Conservation (phyloP, 1,139 yeast genomes). For the Tardiomyces blankii region DNA sequence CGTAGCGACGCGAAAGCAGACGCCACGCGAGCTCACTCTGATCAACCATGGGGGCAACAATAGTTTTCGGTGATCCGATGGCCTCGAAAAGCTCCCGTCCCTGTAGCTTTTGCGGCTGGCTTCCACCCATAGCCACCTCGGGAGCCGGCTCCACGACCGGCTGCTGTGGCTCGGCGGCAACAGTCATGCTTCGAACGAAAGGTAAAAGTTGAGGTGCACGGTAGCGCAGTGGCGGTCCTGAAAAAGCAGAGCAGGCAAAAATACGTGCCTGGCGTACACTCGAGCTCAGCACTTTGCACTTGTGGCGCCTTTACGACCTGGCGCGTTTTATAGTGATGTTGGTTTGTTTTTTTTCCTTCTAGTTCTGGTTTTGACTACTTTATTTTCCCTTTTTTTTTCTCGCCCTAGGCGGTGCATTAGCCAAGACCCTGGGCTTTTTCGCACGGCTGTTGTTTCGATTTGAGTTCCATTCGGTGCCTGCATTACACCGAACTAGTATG, state of each 20-base stretch:
- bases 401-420: no score
- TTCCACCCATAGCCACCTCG: not conserved
- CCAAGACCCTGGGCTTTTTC: no score
- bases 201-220: not conserved
- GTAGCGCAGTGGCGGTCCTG: not conserved
- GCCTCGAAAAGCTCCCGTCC: slow-evolving; percentile 66
- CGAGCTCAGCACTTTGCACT: not conserved
- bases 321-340: no score
- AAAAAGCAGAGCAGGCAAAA: no score
- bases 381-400: no score
- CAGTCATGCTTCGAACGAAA: not conserved
- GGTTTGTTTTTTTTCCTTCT: no score
- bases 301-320: not conserved
- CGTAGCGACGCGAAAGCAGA: slow-evolving; percentile 70
- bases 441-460: no score
- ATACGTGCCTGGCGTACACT: not conserved
- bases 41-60: slow-evolving; percentile 98
- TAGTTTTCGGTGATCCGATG: slow-evolving; percentile 66
- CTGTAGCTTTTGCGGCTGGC: slow-evolving; percentile 21
- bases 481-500: no score
- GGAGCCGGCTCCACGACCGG: not conserved
- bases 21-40: slow-evolving; percentile 97
- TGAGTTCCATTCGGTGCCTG: no score
- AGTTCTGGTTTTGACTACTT: no score
- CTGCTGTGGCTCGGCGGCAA: not conserved